These are phyloP conservation scores for Globisporangium okanoganense DNA, from an alignment of 352 stramenopile genomes.

Conservation along the genomic window DNA sequence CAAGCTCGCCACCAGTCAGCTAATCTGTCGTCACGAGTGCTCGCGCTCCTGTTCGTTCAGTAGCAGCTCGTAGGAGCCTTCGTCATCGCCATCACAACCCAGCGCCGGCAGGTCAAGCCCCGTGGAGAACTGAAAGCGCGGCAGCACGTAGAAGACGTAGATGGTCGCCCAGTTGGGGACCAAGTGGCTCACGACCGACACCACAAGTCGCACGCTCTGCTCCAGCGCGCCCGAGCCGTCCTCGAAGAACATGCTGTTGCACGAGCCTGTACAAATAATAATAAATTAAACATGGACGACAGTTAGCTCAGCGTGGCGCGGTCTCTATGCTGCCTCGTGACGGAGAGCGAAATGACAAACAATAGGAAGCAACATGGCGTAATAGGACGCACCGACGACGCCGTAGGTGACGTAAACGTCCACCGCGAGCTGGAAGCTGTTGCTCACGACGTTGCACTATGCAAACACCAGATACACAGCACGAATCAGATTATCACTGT, in stretches of 20 bases:
- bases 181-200: constrained; percentile 51
- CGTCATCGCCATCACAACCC: constrained; percentile 11
- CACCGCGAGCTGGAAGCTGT: constrained; percentile 46
- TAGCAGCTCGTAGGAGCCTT: constrained; percentile 28
- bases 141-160: constrained; percentile 71
- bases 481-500: neutral
- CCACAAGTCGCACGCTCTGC: constrained; percentile 44
- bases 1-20: neutral
- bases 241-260: constrained; percentile 71
- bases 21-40: neutral
- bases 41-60: constrained; percentile 20
- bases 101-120: constrained; percentile 53
- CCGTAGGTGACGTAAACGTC: constrained; percentile 63
- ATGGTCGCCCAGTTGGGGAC: constrained; percentile 62
- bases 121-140: constrained; percentile 62
- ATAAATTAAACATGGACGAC: neutral
- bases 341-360: neutral
- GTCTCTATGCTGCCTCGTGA: constrained; percentile 10
- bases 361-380: neutral
- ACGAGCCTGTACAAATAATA: constrained; percentile 24
- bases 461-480: neutral
- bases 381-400: constrained; percentile 28
- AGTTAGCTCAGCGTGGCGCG: constrained; percentile 9
- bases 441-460: constrained; percentile 67
- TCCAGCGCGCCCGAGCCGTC: constrained; percentile 51